Percentiles rank a stretch among this genome's conserved stretches.
Conservation (phyloP, 1,139 yeast genomes). For the Taphrina deformans region DNA sequence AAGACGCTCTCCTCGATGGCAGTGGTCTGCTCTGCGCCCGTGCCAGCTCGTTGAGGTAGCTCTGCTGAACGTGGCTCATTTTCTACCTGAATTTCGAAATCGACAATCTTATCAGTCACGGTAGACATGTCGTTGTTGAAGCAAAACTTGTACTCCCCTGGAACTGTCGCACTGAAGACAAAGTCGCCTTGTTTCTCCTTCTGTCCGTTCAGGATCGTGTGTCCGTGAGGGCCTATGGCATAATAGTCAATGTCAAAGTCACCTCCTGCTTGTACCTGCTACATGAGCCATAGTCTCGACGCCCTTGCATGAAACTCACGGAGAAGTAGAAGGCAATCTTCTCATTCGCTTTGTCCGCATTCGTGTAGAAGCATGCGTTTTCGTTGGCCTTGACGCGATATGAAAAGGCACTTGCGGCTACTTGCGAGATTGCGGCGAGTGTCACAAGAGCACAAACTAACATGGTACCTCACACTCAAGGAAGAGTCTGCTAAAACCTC, state of each 20-base stretch:
- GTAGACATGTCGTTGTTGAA: conserved; percentile 85
- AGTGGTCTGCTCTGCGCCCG: conserved; percentile 56
- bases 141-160: conserved; percentile 92
- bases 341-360: conserved; percentile 64
- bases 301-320: conserved; percentile 45
- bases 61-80: conserved; percentile 59
- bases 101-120: conserved; percentile 82
- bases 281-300: too few species aligned
- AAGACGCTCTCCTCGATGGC: conserved; percentile 52
- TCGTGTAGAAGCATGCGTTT: conserved; percentile 71
- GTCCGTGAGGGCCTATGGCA: conserved; percentile 67
- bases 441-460: background rate
- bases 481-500: too few species aligned
- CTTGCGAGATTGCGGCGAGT: background rate
- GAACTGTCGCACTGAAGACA: conserved; percentile 62
- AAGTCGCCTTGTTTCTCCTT: conserved; percentile 86
- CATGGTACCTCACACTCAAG: background rate
- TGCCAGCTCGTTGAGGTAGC: conserved; percentile 58
- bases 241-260: conserved; percentile 79
- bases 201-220: conserved; percentile 57
- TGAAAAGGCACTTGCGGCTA: conserved; percentile 25
- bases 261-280: conserved; percentile 73
- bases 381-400: conserved; percentile 67
- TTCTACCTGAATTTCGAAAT: conserved; percentile 66
- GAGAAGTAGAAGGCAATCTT: conserved; percentile 82